These are phyloP conservation scores for Sphagnum tenellum DNA, from an alignment of 225 moss, liverwort and hornwort genomes.

Conservation along the genomic window DNA sequence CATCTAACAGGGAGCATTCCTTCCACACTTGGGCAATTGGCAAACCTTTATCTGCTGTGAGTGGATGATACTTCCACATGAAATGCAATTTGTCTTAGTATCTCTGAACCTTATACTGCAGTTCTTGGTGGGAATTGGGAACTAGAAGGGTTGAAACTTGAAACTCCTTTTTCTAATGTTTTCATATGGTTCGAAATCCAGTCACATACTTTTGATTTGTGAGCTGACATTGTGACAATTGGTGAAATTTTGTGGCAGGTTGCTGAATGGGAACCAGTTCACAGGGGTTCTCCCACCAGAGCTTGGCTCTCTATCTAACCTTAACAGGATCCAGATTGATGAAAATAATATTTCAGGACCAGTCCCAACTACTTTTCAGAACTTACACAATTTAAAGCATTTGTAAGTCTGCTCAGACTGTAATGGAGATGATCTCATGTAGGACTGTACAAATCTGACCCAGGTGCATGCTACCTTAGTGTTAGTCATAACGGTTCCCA, in stretches of 20 bases:
- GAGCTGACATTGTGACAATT: too few species aligned
- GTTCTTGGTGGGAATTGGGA: neutral
- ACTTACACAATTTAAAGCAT: constrained; percentile 32
- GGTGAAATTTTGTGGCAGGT: constrained; percentile 18
- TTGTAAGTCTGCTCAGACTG: constrained; percentile 23
- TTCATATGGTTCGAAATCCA: too few species aligned
- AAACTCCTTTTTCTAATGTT: too few species aligned
- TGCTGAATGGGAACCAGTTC: constrained; percentile 69
- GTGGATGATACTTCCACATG: constrained; percentile 1
- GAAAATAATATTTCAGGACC: constrained; percentile 53
- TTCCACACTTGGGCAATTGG: constrained; percentile 36
- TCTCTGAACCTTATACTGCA: constrained; percentile 1
- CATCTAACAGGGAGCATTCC: constrained; percentile 61
- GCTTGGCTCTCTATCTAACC: constrained; percentile 24
- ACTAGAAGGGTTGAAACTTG: too few species aligned
- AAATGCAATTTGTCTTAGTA: neutral
- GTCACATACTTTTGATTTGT: too few species aligned
- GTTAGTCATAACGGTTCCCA: too few species aligned
- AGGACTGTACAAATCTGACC: too few species aligned
- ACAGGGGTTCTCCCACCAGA: constrained; percentile 42
- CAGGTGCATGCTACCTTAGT: too few species aligned
- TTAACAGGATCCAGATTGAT: constrained; percentile 68
- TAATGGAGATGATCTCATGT: too few species aligned
- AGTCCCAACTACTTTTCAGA: constrained; percentile 30
- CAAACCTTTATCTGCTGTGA: constrained; percentile 49